Evolutionary conservation across 1,139 yeast genomes (phyloP).

Genomic region (Pichia sp.): DNA sequence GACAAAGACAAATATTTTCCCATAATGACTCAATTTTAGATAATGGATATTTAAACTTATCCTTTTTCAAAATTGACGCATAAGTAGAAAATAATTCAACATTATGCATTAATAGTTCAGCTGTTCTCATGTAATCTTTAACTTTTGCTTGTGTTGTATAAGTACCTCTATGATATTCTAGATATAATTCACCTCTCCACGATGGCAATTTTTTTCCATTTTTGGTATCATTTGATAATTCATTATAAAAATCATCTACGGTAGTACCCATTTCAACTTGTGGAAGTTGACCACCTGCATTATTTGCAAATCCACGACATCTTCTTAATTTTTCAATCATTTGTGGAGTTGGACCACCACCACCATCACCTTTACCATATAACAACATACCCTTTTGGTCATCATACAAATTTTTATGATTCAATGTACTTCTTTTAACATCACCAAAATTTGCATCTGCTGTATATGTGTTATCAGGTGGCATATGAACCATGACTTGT

Average conservation of each 20-base stretch:
- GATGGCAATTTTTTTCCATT: conserved; percentile 66
- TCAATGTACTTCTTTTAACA: conserved; percentile 68
- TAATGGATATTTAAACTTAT: conserved; percentile 62
- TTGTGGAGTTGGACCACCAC: conserved; percentile 94
- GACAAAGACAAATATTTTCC: conserved; percentile 86
- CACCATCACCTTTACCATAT: conserved; percentile 96
- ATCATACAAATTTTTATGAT: conserved; percentile 76
- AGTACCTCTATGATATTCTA: conserved; percentile 95
- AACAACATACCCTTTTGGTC: conserved; percentile 76
- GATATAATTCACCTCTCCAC: conserved; percentile 90
- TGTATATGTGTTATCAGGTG: conserved; percentile 93
- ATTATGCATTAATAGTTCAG: conserved; percentile 79
- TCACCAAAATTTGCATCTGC: conserved; percentile 92
- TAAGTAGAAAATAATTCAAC: conserved; percentile 77
- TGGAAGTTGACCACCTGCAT: conserved; percentile 72
- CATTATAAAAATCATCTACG: conserved; percentile 73
- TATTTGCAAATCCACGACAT: conserved; percentile 79
- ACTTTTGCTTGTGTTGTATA: conserved; percentile 89
- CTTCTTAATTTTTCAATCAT: conserved; percentile 90
- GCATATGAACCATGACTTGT: conserved; percentile 93
- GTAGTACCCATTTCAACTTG: conserved; percentile 70
- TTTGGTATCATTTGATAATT: conserved; percentile 54
- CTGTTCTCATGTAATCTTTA: conserved; percentile 69
- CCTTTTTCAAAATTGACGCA: conserved; percentile 47
- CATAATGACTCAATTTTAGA: conserved; percentile 63